Percentiles rank a stretch among this genome's conserved stretches.
Conservation (phyloP, 768 basidiomycete genomes). For the Gelatoporia subvermispora region DNA sequence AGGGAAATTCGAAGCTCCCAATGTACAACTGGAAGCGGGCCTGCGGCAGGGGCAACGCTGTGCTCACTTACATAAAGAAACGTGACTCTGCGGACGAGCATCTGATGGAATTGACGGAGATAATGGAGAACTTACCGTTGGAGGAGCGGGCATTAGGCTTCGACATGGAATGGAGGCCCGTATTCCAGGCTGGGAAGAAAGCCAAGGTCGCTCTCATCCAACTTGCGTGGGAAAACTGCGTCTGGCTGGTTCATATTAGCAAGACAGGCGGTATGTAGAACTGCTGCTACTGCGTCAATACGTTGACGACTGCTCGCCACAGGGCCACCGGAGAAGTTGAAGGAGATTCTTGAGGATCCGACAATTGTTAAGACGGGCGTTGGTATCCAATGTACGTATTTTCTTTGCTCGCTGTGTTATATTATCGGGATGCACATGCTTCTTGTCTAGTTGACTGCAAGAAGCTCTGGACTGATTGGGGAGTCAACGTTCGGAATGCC, state of each 20-base stretch:
- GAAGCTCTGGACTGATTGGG: constrained; percentile 52
- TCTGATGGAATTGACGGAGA: too few species aligned
- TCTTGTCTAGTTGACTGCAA: constrained; percentile 51
- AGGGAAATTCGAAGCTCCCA: too few species aligned
- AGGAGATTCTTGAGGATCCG: constrained; percentile 46
- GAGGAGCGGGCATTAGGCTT: constrained; percentile 42
- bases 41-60: too few species aligned
- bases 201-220: constrained; percentile 76
- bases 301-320: neutral
- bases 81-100: too few species aligned
- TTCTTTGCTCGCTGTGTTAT: neutral
- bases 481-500: constrained; percentile 41
- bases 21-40: too few species aligned
- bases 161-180: constrained; percentile 80
- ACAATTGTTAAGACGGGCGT: constrained; percentile 66
- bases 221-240: constrained; percentile 49
- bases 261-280: constrained; percentile 44
- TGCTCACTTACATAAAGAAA: too few species aligned
- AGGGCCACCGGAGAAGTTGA: constrained; percentile 33
- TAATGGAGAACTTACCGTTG: too few species aligned
- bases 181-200: constrained; percentile 41
- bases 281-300: neutral
- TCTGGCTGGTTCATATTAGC: constrained; percentile 63
- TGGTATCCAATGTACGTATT: constrained; percentile 55
- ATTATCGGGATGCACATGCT: neutral